A percentile compares a stretch with the other conserved stretches of the same genome.
phyloP scores from a whole-genome alignment of 2,329 filamentous ascomycete genomes.

The Beauveria bassiana region DNA sequence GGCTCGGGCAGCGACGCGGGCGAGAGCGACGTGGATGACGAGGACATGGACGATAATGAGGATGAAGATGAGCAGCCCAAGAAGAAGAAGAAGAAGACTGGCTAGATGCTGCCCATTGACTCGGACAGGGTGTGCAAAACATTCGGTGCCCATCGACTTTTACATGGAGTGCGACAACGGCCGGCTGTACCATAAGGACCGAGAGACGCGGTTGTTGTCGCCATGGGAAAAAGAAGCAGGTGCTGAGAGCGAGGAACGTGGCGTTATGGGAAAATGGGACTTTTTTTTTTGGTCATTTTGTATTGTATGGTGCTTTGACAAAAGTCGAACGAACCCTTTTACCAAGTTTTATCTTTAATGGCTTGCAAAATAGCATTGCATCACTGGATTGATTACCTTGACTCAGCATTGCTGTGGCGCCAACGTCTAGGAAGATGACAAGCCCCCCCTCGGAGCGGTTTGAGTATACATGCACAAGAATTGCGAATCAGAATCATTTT shows the following conservation, averaged over 20 bases:
- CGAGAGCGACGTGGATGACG: constrained; percentile 40
- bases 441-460: not conserved
- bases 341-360: not conserved
- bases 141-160: not conserved
- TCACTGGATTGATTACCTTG: not conserved
- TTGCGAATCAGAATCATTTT: not conserved
- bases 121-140: not conserved
- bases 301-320: not conserved
- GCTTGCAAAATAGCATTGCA: not conserved
- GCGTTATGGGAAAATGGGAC: not conserved
- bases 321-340: not conserved
- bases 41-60: constrained; percentile 34
- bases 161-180: no score
- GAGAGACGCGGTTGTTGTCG: not conserved
- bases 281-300: not conserved
- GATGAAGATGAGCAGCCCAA: constrained; percentile 39
- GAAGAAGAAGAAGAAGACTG: constrained; percentile 45
- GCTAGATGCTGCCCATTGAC: constrained; percentile 13
- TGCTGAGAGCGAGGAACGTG: not conserved
- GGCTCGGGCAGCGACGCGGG: constrained; percentile 51
- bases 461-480: not conserved
- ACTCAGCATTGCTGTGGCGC: no score
- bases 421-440: not conserved
- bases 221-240: not conserved
- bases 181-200: no score